Percentiles rank a stretch among this genome's conserved stretches.
These are phyloP conservation scores for Erodium trifolium DNA, from an alignment of 441 rosid genomes.

Conservation along the genomic window DNA sequence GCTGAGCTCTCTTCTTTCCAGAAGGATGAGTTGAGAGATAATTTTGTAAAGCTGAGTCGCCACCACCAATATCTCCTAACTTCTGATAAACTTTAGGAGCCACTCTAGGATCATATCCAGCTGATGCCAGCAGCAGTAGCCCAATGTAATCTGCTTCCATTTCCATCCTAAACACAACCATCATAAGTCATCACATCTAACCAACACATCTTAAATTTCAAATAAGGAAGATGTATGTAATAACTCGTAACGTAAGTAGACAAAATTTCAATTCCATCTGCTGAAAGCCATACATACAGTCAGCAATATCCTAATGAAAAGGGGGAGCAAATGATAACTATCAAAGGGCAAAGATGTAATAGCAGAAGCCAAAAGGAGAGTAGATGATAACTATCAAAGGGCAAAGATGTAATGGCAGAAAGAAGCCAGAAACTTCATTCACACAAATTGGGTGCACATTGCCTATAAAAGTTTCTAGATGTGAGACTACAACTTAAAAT, in stretches of 20 bases:
- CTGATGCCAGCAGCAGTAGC: conserved; percentile 64
- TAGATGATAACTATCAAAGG: too few relatives aligned
- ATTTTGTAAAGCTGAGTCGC: conserved; percentile 38
- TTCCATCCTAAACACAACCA: conserved; percentile 47
- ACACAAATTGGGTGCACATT: neutral
- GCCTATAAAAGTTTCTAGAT: neutral
- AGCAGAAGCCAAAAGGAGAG: too few relatives aligned
- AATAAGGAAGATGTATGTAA: too few relatives aligned
- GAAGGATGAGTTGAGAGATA: conserved; percentile 96
- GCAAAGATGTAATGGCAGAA: too few relatives aligned
- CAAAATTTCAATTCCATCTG: too few relatives aligned
- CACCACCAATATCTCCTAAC: conserved; percentile 48
- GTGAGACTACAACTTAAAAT: neutral
- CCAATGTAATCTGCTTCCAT: conserved; percentile 80
- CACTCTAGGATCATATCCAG: conserved; percentile 82
- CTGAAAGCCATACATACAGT: too few relatives aligned
- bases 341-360: too few relatives aligned
- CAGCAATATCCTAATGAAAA: too few relatives aligned
- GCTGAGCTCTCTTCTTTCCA: conserved; percentile 67
- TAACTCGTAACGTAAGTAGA: too few relatives aligned
- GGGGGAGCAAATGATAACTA: too few relatives aligned
- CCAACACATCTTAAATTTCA: neutral
- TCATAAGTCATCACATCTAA: neutral
- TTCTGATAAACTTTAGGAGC: conserved; percentile 82
- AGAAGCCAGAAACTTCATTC: neutral